A percentile compares a stretch with the other conserved stretches of the same genome.
Conservation (phyloP, 2,329 filamentous ascomycete species). For the Cordyceps pruinosa region DNA sequence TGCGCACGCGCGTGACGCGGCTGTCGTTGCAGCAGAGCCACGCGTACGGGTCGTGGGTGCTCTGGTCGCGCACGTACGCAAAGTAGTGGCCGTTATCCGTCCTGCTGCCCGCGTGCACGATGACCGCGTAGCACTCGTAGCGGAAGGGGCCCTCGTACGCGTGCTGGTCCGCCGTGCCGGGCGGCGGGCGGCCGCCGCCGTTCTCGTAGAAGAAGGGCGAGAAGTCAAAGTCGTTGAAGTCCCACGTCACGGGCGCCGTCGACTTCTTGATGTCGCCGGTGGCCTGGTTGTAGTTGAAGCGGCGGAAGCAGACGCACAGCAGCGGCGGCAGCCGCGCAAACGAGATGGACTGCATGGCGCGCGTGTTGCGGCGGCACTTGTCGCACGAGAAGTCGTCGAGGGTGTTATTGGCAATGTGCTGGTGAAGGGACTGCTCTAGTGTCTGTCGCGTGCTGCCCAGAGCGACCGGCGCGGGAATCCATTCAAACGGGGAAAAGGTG, state of each 20-base stretch:
- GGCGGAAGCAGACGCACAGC: conserved; percentile 71
- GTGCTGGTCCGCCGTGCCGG: conserved; percentile 28
- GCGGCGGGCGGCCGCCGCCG: conserved; percentile 25
- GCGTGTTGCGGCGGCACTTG: conserved; percentile 60
- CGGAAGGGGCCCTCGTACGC: conserved; percentile 51
- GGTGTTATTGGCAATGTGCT: conserved; percentile 61
- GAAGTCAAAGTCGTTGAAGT: conserved; percentile 60
- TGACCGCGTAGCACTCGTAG: conserved; percentile 83
- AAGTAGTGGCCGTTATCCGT: conserved; percentile 75
- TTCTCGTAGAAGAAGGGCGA: conserved; percentile 35
- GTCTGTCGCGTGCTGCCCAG: conserved; percentile 25
- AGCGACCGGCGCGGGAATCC: conserved; percentile 41
- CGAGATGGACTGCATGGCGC: conserved; percentile 63
- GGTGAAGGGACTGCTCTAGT: conserved; percentile 58
- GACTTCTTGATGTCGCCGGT: conserved; percentile 51
- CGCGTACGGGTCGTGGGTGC: conserved; percentile 32
- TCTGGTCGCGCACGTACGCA: conserved; percentile 56
- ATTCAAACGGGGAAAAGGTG: conserved; percentile 43
- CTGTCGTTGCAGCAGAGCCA: conserved; percentile 48
- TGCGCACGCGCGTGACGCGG: conserved; percentile 33
- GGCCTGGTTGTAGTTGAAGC: conserved; percentile 33
- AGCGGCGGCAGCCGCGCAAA: conserved; percentile 74
- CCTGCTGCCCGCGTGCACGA: conserved; percentile 64
- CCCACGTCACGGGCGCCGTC: conserved; percentile 66
- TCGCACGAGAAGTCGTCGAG: conserved; percentile 68